Conservation (phyloP, 805 yeast genomes). For the Lipomyces orientalis region DNA sequence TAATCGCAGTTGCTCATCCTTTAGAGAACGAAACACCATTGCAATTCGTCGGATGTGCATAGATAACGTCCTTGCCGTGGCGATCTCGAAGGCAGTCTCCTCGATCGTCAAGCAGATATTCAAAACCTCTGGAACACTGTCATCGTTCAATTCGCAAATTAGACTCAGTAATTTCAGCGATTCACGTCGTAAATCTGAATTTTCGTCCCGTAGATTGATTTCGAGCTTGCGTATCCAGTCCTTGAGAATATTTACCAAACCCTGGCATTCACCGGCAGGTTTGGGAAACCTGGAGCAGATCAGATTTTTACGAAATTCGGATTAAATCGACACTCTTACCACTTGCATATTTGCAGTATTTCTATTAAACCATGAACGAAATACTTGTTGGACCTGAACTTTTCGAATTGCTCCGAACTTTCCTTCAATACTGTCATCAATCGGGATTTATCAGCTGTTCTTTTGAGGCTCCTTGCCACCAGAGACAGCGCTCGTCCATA, state of each 20-base stretch:
- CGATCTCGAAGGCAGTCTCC: slow-evolving; percentile 70
- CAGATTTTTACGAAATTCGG: neutral
- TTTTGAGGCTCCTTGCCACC: slow-evolving; percentile 12
- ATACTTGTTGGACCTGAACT: slow-evolving; percentile 5
- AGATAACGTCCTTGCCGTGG: slow-evolving; percentile 74
- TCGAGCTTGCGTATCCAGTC: slow-evolving; percentile 4
- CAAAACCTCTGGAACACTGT: slow-evolving; percentile 51
- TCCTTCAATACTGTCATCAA: neutral
- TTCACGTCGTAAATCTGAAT: slow-evolving; percentile 20
- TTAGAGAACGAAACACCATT: slow-evolving; percentile 25
- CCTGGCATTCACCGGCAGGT: neutral
- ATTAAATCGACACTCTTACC: neutral
- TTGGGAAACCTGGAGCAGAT: neutral
- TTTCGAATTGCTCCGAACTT: neutral
- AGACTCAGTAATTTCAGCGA: slow-evolving; percentile 47
- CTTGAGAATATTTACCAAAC: neutral
- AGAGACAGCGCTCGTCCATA: slow-evolving; percentile 18
- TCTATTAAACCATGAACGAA: slow-evolving; percentile 8
- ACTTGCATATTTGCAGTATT: neutral
- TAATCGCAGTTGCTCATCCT: slow-evolving; percentile 9
- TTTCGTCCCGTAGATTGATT: neutral
- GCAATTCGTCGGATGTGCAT: slow-evolving; percentile 61
- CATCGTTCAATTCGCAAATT: slow-evolving; percentile 41
- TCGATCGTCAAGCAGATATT: slow-evolving; percentile 66
- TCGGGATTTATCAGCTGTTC: neutral